Evolutionary conservation across 2,329 filamentous ascomycete genomes (phyloP), one percentile per base, ranked within the genome.

Genomic region (Balansia obtecta): DNA sequence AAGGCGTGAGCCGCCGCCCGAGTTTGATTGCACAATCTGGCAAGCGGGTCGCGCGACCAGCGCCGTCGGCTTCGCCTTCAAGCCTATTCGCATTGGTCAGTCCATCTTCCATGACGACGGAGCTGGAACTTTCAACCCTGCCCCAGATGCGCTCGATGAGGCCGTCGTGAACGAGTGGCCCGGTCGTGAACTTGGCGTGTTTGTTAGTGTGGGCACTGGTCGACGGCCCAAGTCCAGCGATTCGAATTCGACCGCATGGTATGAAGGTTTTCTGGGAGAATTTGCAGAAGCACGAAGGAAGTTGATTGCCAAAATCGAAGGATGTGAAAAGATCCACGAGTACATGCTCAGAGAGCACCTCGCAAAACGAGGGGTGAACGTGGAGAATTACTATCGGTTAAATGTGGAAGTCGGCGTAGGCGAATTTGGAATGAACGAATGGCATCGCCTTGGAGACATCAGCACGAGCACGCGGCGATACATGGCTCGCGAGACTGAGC

Each of bases 381-480:
- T 80, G 48, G 90, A 96, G 52, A 88, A 94, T 64, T 98, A 98
- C 70, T 95, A 89, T 65, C 85, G 93, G 8, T 73, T 97, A n/a
- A 98, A 98, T 56, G 93, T 97, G 40, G 90, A 97, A 63, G 83
- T 95, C 15, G 93, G 91, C 1, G 90, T 97, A 3, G 90, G 91
- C 49, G 93, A 97, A 63, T 97, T 96, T 64, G 91, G 87, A 48
- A 97, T 98, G 89, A 98, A 97, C 63, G 93, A 97, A 65, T 98
- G 93, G 93, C 80, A 88, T 60, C 81, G 90, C 3, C 71, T 97
- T n/a, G 85, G 87, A 27, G 91, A 96, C 48, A 97, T 98, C 68
- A 95, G 88, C 70, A 96, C 88, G 13, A 85, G 85, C 62, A 98
- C 93, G 0, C 79, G 87, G 57, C 80, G 85, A 55, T 98, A 97